These are phyloP conservation scores for Trichosporon sp. DNA, from an alignment of 1,284 basidiomycete species.

Conservation along the genomic window DNA sequence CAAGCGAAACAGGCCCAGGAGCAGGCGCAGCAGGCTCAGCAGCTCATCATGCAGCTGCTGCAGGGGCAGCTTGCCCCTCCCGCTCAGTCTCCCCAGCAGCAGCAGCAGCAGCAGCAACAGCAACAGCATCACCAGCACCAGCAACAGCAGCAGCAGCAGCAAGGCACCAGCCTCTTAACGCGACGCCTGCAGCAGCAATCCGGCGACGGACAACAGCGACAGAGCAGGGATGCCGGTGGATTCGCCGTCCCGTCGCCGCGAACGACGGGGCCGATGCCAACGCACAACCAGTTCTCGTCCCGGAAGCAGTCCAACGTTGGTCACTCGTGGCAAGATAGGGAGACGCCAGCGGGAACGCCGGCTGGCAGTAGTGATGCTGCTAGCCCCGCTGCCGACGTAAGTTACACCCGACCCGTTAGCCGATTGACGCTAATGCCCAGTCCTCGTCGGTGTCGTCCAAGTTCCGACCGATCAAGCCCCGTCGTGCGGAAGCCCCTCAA, in stretches of 20 bases:
- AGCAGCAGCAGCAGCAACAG: slow-evolving; percentile 5
- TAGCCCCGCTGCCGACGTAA: neutral
- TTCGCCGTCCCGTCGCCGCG: neutral
- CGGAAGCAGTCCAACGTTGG: neutral
- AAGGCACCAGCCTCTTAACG: slow-evolving; percentile 28
- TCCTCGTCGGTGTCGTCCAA: slow-evolving; percentile 9
- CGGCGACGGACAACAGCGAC: slow-evolving; percentile 4
- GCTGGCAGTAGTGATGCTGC: neutral
- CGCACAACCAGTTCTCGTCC: neutral
- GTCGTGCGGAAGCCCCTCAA: slow-evolving; percentile 23
- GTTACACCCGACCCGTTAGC: neutral
- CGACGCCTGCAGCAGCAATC: slow-evolving; percentile 35
- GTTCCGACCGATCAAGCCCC: slow-evolving; percentile 26
- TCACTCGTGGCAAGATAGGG: neutral
- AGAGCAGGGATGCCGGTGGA: neutral
- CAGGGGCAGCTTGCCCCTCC: slow-evolving; percentile 5
- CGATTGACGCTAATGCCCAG: slow-evolving; percentile 9
- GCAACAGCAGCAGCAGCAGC: slow-evolving; percentile 6
- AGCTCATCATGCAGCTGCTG: slow-evolving; percentile 10
- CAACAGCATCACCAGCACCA: slow-evolving; percentile 4
- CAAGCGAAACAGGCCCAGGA: slow-evolving; percentile 14
- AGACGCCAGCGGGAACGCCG: neutral
- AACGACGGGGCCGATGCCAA: neutral
- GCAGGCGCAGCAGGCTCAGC: slow-evolving; percentile 14
- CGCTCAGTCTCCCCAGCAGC: slow-evolving; percentile 1